Evolutionary conservation across 192 early-diverging fungal genomes (phyloP), one percentile per base, ranked within the genome.

Genomic region (Coemansia sp.): DNA sequence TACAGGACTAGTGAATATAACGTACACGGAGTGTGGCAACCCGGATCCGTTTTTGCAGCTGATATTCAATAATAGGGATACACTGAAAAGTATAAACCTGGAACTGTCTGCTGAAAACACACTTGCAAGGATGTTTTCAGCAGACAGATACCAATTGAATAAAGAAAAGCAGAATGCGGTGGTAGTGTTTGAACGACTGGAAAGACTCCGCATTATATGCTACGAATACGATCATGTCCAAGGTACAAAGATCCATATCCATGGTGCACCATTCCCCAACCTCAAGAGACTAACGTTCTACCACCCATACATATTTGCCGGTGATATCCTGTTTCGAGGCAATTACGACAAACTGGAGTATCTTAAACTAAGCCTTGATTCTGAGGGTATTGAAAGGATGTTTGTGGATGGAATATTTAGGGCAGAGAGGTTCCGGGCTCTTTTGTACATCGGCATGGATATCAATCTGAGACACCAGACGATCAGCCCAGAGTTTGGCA

Each of bases 251-350:
- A 39, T 41, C 10, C 55, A 45, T 9, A 55, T 42, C 22, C 13
- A 7, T 8, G 39, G 37, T 5, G 39, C 51, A 10, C 41, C 32
- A 32, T 69, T 69, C 37, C 68, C 68, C 2, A 36, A n/a, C 9
- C 68, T 69, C 2, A 32, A 37, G 39, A 9, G 18, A 2, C 68
- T 69, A 26, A 11, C 13, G 2, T 39, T 69, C 61, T 21, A 42
- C 41, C 68, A 69, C 16, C 49, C 60, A 37, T 74, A 74, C 16
- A 62, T 67, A 4, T 74, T 74, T 32, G 41, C 72, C 6, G 55
- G 45, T 26, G 66, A 68, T 16, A 63, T 43, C 1, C 6, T 74
- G 47, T 74, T 74, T 16, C 56, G 66, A 8, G 66, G 65, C 15
- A 74, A 74, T 57, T 37, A 16, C 10, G 11, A 18, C 4, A 15